Base-by-base conservation (phyloP, 441 rosid genomes). In the Adansonia grandidieri region DNA sequence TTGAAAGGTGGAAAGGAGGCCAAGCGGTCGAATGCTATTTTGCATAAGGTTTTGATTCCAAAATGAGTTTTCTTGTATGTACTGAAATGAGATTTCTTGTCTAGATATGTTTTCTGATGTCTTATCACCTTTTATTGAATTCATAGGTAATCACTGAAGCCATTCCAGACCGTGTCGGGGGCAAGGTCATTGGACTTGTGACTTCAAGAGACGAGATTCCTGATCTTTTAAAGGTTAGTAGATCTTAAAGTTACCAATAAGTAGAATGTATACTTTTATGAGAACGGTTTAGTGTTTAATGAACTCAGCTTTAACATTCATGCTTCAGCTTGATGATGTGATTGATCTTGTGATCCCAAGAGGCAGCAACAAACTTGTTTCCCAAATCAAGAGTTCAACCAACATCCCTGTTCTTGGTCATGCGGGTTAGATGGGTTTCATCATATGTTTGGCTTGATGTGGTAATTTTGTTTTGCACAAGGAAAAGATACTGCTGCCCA, bases 301-400 rank as follows among this genome's bases (percentile, higher is more conserved):
- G 57, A 82, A 81, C 82, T 80, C 42, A 67, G 69, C 67, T 56
- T 71, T 81, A 69, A 19, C 50, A 63, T 80, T 77, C 76, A n/a
- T 87, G 70, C 76, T 77, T 73, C 93, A 96, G 99, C 98, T 94
- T 75, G 99, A 96, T 87, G 98, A 96, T 79, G 98, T 93, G 66
- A 94, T 96, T 79, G 99, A 96, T 86, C 99, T 96, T 79, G 98
- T 96, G 82, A 96, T 96, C 82, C 98, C 99, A 80, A 92, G 99
- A 87, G 99, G 99, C 84, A 94, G 98, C 91, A 96, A 92, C 82
- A 92, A 87, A 79, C 97, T 96, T 80, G 98, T 96, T 83, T 88
- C 98, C 81, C 91, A 92, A 83, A 94, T 96, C 66, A 96, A 94
- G 83, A 90, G 84, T 78, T 91, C 98, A 54, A 96, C 99, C 37